A percentile compares a stretch with the other conserved stretches of the same genome.
Conservation (phyloP, 805 yeast species). For the Monosporozyma siamensis region DNA sequence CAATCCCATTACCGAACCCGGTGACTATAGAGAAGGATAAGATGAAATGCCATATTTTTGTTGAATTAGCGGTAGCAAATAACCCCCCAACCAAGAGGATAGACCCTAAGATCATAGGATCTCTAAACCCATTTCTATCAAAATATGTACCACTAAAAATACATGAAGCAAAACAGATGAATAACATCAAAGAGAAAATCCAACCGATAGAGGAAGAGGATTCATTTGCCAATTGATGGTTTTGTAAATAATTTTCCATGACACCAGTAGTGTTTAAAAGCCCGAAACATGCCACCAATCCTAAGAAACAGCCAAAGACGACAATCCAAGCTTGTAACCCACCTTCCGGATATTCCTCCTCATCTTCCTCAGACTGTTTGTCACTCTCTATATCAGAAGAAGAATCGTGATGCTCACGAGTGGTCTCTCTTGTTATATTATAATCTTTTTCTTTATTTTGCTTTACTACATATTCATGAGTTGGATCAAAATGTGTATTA, state of each 20-base stretch:
- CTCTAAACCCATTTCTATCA: constrained; percentile 43
- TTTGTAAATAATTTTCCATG: constrained; percentile 48
- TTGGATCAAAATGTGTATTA: background rate
- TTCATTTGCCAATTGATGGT: constrained; percentile 41
- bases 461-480: background rate
- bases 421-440: constrained; percentile 1
- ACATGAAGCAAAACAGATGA: constrained; percentile 40
- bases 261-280: constrained; percentile 52
- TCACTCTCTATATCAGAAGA: background rate
- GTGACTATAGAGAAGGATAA: constrained; percentile 44
- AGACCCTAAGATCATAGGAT: constrained; percentile 36
- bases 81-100: constrained; percentile 38
- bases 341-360: constrained; percentile 43
- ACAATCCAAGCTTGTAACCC: constrained; percentile 48
- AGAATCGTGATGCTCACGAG: constrained; percentile 3
- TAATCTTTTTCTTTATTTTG: background rate
- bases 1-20: constrained; percentile 50
- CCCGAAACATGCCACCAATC: constrained; percentile 47
- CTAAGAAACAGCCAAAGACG: constrained; percentile 49
- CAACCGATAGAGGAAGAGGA: constrained; percentile 46
- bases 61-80: constrained; percentile 44
- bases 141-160: constrained; percentile 49
- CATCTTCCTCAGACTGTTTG: constrained; percentile 4
- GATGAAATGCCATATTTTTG: constrained; percentile 48
- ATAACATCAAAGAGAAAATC: constrained; percentile 52